Evolutionary conservation across 2,329 filamentous ascomycete genomes (phyloP), one percentile per base, ranked within the genome.

Genomic region (Ophiostoma australiae): DNA sequence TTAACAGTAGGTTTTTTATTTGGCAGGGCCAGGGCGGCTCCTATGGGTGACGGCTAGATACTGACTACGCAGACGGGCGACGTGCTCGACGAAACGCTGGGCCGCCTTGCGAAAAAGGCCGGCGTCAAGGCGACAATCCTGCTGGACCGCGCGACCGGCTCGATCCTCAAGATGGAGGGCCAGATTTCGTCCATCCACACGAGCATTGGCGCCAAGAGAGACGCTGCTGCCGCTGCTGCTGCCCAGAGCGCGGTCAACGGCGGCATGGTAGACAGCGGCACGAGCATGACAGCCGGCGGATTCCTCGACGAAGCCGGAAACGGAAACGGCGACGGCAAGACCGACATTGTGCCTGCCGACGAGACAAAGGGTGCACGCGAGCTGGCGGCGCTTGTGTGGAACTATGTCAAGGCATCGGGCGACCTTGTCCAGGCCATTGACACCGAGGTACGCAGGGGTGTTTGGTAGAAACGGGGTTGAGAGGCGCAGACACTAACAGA

Each of bases 71-170:
- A 69, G 63, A 41, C 70, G n/a, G 52, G 81, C 31, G 58, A 66
- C 35, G 86, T 86, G 61, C 85, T 91, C 72, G 85, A 87, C 69
- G 86, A 88, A 82, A 81, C 87, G 73, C 85, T 94, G 72, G 86
- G 86, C 67, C 89, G 90, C 23, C 84, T 95, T 65, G 88, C 90
- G 58, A 90, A 90, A 77, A 94, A 94, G 77, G 86, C 90, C 39
- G 91, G 91, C 73, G 91, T 95, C 69, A 91, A 91, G 78, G 91
- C 90, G 75, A 91, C 91, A 70, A 84, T 95, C 68, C 87, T 93
- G 70, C 83, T 95, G 61, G 91, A 93, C 75, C 87, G 91, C 71
- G 81, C 86, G 17, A 90, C 86, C 31, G 91, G 91, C 69, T 85
- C 90, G 1, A 91, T 95, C 69, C 85, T 95, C 69, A 91, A 90